Base-by-base conservation (phyloP, 108 stramenopile genomes). In the Cyclotella sp. region DNA sequence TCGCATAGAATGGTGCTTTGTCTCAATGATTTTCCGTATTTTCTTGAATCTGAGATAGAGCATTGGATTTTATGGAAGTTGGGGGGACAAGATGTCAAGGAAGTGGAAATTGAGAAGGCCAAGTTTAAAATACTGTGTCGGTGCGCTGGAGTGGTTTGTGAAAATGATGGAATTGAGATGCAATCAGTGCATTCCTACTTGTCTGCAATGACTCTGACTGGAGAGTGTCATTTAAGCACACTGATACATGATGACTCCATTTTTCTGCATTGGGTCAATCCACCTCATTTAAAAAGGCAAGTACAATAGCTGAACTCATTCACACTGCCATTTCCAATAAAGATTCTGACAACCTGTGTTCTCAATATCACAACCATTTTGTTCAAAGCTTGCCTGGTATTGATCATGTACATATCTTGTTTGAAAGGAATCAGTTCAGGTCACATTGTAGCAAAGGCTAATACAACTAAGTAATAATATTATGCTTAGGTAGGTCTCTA, bases 391-490 rank as follows among this genome's bases (percentile, higher is more conserved):
- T 93, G 34, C 92, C 92, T 11, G 92, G 81, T 8, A 89, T 93
- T 61, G 89, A 93, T 49, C 92, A 93, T 65, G 84, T 82, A 12
- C 92, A 91, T 54, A 88, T 93, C 29, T 53, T 93, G 22, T 79
- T 68, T 61, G 30, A 61, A 61, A 30, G 60, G n/a, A 39, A 61
- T 21, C 29, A 61, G 14, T 61, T 29, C 34, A 61, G 29, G 11
- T 61, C 14, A 0, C 60, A 12, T 30, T 39, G 29, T n/a, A 24
- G 22, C 24, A 10, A 41, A 52, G 4, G 3, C 21, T 52, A n/a
- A n/a, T n/a, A 19, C 8, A 19, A 18, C 8, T 21, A 21, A 19
- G 51, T 52, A 18, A n/a, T n/a, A n/a, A n/a, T n/a, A n/a, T n/a
- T n/a, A n/a, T n/a, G n/a, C n/a, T n/a, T n/a, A n/a, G n/a, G n/a